A percentile compares a stretch with the other conserved stretches of the same genome.
phyloP scores from a whole-genome alignment of 441 rosid genomes.

The Breynia disticha region DNA sequence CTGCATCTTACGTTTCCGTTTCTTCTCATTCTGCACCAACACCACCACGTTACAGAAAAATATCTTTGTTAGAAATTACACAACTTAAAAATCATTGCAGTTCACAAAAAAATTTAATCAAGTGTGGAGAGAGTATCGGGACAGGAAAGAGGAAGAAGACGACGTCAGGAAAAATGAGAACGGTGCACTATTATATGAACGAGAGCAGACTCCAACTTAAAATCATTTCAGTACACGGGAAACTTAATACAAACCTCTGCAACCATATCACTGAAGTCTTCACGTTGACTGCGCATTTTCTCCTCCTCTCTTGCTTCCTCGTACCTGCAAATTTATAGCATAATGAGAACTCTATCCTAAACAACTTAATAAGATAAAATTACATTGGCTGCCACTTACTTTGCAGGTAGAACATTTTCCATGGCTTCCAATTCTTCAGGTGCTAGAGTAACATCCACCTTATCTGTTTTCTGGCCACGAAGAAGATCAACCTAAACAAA shows the following conservation, averaged over 20 bases:
- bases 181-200: background rate
- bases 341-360: constrained; percentile 1
- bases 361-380: background rate
- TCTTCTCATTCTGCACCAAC: constrained; percentile 71
- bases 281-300: constrained; percentile 78
- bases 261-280: constrained; percentile 97
- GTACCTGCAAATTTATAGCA: constrained; percentile 37
- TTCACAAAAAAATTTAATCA: too few species aligned
- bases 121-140: too few species aligned
- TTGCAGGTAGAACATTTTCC: constrained; percentile 89
- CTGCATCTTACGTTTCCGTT: constrained; percentile 82
- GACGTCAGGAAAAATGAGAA: background rate
- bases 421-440: constrained; percentile 91
- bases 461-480: constrained; percentile 85
- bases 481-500: constrained; percentile 71
- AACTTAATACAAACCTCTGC: constrained; percentile 53
- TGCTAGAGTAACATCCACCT: constrained; percentile 75
- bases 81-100: too few species aligned
- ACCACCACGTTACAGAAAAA: background rate
- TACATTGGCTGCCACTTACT: constrained; percentile 40
- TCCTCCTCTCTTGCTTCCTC: constrained; percentile 98
- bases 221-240: background rate
- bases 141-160: too few species aligned
- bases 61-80: too few species aligned
- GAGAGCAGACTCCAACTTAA: background rate